A percentile compares a stretch with the other conserved stretches of the same genome.
Evolutionary conservation across 495 filamentous ascomycete species (phyloP).

Genomic region (Aspergillus diversus): DNA sequence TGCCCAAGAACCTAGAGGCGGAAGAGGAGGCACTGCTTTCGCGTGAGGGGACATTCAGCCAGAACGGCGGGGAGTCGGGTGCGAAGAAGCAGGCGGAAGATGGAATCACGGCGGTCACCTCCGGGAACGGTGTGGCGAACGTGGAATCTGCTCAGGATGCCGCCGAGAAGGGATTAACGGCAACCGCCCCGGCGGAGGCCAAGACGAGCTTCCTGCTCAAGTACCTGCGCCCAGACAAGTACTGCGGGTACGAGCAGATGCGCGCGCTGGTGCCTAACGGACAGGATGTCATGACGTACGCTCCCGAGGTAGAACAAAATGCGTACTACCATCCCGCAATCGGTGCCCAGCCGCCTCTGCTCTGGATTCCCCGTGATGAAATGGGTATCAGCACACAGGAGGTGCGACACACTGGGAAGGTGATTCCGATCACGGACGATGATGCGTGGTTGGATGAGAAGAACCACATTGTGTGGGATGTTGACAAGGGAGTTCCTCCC

Average conservation of each 20-base stretch:
- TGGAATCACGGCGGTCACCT: conserved; percentile 22
- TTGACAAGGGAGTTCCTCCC: conserved; percentile 71
- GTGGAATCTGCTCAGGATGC: conserved; percentile 29
- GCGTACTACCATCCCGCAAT: conserved; percentile 82
- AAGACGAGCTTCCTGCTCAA: conserved; percentile 64
- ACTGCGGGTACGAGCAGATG: conserved; percentile 70
- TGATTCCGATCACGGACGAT: conserved; percentile 83
- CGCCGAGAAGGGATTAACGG: conserved; percentile 41
- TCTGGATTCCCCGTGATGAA: conserved; percentile 84
- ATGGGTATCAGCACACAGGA: conserved; percentile 80
- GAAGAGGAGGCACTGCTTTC: conserved; percentile 69
- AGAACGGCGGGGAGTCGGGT: conserved; percentile 33
- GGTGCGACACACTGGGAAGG: conserved; percentile 67
- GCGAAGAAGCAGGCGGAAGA: conserved; percentile 25
- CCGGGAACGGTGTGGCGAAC: conserved; percentile 35
- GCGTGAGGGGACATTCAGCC: conserved; percentile 34
- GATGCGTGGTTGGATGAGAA: conserved; percentile 81
- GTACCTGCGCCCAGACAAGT: conserved; percentile 79
- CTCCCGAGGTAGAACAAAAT: conserved; percentile 61
- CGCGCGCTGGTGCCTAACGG: conserved; percentile 70
- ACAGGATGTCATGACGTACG: conserved; percentile 54
- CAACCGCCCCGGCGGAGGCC: conserved; percentile 38
- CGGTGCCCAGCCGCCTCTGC: conserved; percentile 62
- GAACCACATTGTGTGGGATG: conserved; percentile 76
- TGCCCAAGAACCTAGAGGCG: conserved; percentile 67